phyloP scores from a whole-genome alignment of 805 yeast species.

The Komagataella pseudopastoris region DNA sequence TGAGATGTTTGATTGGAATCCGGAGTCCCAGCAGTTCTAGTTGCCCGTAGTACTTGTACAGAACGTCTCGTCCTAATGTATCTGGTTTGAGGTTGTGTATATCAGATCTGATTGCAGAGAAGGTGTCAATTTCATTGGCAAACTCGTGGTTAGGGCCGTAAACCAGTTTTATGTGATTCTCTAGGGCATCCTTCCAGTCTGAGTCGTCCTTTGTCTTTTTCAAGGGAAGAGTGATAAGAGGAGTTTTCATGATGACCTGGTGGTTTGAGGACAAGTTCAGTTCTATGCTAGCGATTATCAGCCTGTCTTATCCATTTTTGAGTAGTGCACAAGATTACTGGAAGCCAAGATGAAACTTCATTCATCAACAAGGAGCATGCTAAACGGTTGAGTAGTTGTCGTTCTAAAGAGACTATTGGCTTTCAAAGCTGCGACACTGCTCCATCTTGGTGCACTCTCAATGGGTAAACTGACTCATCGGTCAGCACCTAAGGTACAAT shows the following conservation, averaged over 20 bases:
- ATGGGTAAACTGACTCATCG: no score
- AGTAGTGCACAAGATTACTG: not conserved
- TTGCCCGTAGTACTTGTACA: slow-evolving; percentile 66
- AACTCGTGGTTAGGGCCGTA: slow-evolving; percentile 55
- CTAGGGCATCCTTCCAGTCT: slow-evolving; percentile 56
- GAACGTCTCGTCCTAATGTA: slow-evolving; percentile 30
- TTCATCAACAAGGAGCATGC: no score
- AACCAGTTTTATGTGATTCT: slow-evolving; percentile 37
- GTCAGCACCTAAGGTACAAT: no score
- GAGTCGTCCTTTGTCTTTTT: slow-evolving; percentile 36
- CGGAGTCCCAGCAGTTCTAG: slow-evolving; percentile 70
- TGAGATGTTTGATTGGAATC: slow-evolving; percentile 50
- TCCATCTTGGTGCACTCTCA: no score
- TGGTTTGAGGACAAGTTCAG: not conserved
- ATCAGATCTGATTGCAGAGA: slow-evolving; percentile 49
- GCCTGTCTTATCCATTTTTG: not conserved
- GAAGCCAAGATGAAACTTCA: no score
- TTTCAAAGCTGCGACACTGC: no score
- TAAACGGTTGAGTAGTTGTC: no score
- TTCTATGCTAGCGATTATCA: not conserved
- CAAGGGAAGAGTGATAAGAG: slow-evolving; percentile 14
- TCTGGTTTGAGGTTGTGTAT: slow-evolving; percentile 34
- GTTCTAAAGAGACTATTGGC: no score
- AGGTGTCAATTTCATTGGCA: slow-evolving; percentile 34
- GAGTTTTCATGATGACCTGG: slow-evolving; percentile 10